Evolutionary conservation across 2,329 filamentous ascomycete genomes (phyloP).

Genomic region (Trichophyton schoenleinii): DNA sequence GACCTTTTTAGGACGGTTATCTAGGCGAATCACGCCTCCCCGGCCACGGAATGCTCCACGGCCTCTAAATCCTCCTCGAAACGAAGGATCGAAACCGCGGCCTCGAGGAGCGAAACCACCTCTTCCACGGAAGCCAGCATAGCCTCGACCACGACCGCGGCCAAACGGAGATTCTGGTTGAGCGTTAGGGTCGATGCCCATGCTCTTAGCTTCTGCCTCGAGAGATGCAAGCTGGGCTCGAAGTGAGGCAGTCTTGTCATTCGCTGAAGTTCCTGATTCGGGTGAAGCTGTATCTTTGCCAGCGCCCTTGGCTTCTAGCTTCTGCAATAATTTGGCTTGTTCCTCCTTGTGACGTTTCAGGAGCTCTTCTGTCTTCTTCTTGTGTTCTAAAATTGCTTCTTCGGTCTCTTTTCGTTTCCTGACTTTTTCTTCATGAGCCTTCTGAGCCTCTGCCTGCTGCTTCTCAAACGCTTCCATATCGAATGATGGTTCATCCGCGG

Average conservation of each 20-base stretch:
- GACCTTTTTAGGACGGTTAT: slow-evolving; percentile 46
- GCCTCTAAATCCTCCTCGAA: slow-evolving; percentile 31
- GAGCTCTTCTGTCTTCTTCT: slow-evolving; percentile 39
- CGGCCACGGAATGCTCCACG: slow-evolving; percentile 30
- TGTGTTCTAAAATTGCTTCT: slow-evolving; percentile 40
- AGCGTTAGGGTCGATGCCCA: slow-evolving; percentile 39
- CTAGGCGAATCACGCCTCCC: slow-evolving; percentile 43
- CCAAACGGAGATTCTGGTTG: slow-evolving; percentile 18
- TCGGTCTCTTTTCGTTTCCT: slow-evolving; percentile 41
- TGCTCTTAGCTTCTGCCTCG: slow-evolving; percentile 42
- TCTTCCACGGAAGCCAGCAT: slow-evolving; percentile 25
- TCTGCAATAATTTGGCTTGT: slow-evolving; percentile 37
- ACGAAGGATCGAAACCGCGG: slow-evolving; percentile 29
- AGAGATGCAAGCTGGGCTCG: slow-evolving; percentile 43
- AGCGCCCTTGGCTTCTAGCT: slow-evolving; percentile 33
- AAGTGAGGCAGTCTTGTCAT: slow-evolving; percentile 40
- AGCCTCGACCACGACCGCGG: slow-evolving; percentile 18
- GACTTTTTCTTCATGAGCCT: slow-evolving; percentile 42
- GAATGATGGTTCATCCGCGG: slow-evolving; percentile 32
- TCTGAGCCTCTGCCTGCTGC: slow-evolving; percentile 46
- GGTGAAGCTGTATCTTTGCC: slow-evolving; percentile 20
- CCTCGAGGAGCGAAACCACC: slow-evolving; percentile 18
- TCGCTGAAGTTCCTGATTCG: slow-evolving; percentile 15
- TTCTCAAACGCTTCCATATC: slow-evolving; percentile 43
- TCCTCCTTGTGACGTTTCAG: slow-evolving; percentile 45